Evolutionary conservation across 192 early-diverging fungal species (phyloP).

Genomic region (Coemansia sp.): DNA sequence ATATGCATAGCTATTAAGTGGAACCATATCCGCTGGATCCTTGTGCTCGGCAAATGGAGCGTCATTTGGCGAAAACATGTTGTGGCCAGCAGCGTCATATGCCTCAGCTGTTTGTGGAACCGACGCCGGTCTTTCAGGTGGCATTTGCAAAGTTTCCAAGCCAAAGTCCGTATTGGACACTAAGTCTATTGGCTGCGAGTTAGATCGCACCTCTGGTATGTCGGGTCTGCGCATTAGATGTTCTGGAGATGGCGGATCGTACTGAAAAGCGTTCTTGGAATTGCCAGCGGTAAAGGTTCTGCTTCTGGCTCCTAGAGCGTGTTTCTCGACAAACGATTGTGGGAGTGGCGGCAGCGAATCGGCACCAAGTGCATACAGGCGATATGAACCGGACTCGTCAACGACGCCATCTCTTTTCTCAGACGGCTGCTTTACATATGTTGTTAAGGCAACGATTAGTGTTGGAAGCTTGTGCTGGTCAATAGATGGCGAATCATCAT

Average conservation of each 20-base stretch:
- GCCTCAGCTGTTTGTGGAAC: background rate
- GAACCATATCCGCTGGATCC: constrained; percentile 6
- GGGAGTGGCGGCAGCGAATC: constrained; percentile 38
- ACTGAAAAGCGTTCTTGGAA: background rate
- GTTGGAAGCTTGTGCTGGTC: constrained; percentile 25
- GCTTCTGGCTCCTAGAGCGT: constrained; percentile 18
- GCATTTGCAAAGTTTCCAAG: background rate
- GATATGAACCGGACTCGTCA: constrained; percentile 33
- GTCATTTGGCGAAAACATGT: background rate
- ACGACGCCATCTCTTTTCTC: constrained; percentile 11
- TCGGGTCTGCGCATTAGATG: background rate
- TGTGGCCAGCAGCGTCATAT: background rate
- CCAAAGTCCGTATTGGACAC: background rate
- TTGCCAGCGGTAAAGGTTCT: background rate
- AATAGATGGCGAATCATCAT: constrained; percentile 1
- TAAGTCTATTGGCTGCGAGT: background rate
- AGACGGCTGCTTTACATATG: constrained; percentile 39
- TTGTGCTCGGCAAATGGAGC: background rate
- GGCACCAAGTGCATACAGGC: constrained; percentile 45
- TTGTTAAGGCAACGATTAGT: constrained; percentile 44
- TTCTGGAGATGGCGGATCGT: background rate
- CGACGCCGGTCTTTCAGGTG: background rate
- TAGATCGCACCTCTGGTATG: background rate
- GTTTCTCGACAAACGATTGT: constrained; percentile 32
- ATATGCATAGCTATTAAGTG: constrained; percentile 46